Base-by-base conservation (phyloP, 768 basidiomycete genomes). In the Hygrocybe punicea region DNA sequence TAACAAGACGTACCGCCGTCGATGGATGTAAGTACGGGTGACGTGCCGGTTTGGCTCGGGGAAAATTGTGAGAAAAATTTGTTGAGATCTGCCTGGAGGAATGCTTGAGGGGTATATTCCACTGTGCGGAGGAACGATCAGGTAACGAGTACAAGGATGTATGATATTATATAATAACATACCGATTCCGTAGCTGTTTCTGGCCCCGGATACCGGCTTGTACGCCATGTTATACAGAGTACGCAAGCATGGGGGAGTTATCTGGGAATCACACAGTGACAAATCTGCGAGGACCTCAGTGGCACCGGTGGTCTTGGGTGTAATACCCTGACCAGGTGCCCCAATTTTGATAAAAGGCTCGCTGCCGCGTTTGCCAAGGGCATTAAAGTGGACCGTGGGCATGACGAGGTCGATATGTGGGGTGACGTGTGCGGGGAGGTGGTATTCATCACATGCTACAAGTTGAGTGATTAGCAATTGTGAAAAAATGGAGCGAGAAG, bases 41-140 rank as follows among this genome's bases (percentile, higher is more conserved):
- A 67, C 39, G 59, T 59, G 0, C 75, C 76, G 11, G 73, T 66
- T 17, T 73, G 53, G n/a, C 48, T 58, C 19, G 61, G 61, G 2
- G 75, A 69, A 59, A 73, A 76, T 53, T 72, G 71, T 16, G 34
- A 55, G 42, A 70, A 64, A 60, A 83, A 83, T 62, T 75, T 17
- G 52, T 82, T 67, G 17, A 82, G 71, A 55, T 82, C 82, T 2
- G 67, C 63, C 46, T 76, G 77, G 19, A 72, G 51, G 60, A 74
- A 82, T 7, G 79, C 67, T 57, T 81, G 75, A 0, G 82, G 82
- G 4, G 79, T 78, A 60, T 75, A 83, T 63, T 83, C 82, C 58
- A 78, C 81, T 80, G 54, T 1, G 11, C 10, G 9, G 23, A 17
- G 10, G 19, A n/a, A 11, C n/a, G 47, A 19, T 40, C 56, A 23